Base-by-base conservation (phyloP, 345 rosid genomes). In the Durio zibethinus region DNA sequence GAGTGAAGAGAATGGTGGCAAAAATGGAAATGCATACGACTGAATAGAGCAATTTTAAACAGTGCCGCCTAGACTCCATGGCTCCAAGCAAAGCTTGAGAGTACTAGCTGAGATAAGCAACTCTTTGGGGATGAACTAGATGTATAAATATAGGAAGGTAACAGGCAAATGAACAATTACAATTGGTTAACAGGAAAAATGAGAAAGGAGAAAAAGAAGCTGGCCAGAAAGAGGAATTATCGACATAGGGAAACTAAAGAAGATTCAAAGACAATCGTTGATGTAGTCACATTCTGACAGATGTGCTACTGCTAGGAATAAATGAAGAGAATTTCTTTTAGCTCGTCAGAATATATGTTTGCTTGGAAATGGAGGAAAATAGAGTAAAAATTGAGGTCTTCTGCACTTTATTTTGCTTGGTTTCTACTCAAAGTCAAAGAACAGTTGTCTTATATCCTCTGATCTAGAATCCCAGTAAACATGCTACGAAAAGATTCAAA, bases 401-500 rank as follows among this genome's bases (percentile, higher is more conserved):
- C n/a, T 23, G 38, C 69, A 43, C 77, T 77, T 83, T 80, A 2
- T 62, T 21, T 82, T 80, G 68, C 85, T 86, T 84, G 78, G 70
- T 84, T 82, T 62, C 76, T 54, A 86, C 86, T 86, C 85, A 82
- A 78, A 36, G 76, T 86, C 85, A 76, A 76, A 31, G 60, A 31
- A 64, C 77, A 57, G n/a, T 56, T 68, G 23, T 76, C 48, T 54
- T 21, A 25, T 54, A 73, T 56, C 20, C 36, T 23, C 15, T 68
- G 29, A 38, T 65, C 16, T n/a, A 43, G 54, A 12, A 68, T 68
- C 54, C 53, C 16, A 14, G 8, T 25, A 43, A 43, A 42, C 62
- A 57, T 3, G 36, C 64, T 60, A 27, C 29, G 11, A 10, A n/a
- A 57, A 57, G 31, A 23, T 23, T 57, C 60, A 4, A 12, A 8